Evolutionary conservation across 345 rosid genomes (phyloP).

Genomic region (Brassica carinata): DNA sequence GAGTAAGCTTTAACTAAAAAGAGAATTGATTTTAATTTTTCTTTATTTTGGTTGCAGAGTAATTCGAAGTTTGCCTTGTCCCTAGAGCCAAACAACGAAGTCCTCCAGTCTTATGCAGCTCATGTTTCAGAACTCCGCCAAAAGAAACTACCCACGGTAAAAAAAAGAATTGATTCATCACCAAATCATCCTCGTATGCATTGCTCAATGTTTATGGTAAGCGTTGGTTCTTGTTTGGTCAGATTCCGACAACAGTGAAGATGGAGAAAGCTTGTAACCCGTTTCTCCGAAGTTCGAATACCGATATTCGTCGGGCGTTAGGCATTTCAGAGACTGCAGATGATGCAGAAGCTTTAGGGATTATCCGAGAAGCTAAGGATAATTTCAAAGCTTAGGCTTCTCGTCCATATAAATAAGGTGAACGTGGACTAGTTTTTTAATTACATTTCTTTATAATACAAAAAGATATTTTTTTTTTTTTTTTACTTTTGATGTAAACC

Average conservation of each 20-base stretch:
- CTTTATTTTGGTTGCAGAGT: constrained; percentile 54
- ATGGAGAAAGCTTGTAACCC: constrained; percentile 92
- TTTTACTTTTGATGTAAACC: neutral
- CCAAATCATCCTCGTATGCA: neutral
- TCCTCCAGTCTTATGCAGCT: constrained; percentile 78
- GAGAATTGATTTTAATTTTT: neutral
- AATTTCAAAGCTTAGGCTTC: constrained; percentile 48
- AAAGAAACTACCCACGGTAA: constrained; percentile 82
- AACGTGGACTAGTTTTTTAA: neutral
- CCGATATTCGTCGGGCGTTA: constrained; percentile 61
- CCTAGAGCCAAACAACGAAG: constrained; percentile 80
- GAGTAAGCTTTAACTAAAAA: neutral
- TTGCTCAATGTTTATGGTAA: constrained; percentile 2
- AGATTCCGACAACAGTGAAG: constrained; percentile 83
- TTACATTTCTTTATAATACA: neutral
- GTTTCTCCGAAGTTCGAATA: constrained; percentile 71
- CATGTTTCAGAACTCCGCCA: constrained; percentile 66
- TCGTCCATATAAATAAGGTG: constrained; percentile 10
- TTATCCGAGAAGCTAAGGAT: constrained; percentile 78
- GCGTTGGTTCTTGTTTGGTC: constrained; percentile 11
- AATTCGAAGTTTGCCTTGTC: constrained; percentile 92
- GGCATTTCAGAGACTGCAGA: constrained; percentile 55
- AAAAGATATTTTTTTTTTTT: neutral
- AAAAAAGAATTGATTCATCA: constrained; percentile 5
- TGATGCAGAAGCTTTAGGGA: constrained; percentile 70